Evolutionary conservation across 1,284 basidiomycete genomes (phyloP).

Genomic region (Sporisorium scitamineum): DNA sequence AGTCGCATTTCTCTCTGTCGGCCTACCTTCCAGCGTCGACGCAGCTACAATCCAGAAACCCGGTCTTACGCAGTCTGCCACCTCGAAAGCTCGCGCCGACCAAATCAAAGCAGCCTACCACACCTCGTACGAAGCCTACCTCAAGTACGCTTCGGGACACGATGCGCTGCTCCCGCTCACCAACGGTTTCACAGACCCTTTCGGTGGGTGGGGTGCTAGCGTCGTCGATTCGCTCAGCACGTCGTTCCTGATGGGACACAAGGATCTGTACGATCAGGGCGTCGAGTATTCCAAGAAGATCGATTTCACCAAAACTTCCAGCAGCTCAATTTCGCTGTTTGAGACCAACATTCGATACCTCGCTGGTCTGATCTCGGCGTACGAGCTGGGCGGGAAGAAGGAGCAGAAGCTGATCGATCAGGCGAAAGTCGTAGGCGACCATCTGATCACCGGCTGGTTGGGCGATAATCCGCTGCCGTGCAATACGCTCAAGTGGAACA

Average conservation of each 20-base stretch:
- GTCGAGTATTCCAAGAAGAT: conserved; percentile 40
- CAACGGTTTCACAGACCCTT: conserved; percentile 37
- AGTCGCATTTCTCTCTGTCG: conserved; percentile 18
- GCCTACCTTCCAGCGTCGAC: not conserved
- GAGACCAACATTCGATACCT: conserved; percentile 66
- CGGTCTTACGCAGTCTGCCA: conserved; percentile 23
- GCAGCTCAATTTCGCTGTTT: conserved; percentile 50
- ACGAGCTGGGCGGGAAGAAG: conserved; percentile 59
- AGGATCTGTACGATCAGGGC: conserved; percentile 45
- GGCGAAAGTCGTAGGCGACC: conserved; percentile 55
- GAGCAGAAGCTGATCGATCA: conserved; percentile 55
- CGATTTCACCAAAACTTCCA: conserved; percentile 52
- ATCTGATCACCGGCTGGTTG: conserved; percentile 59
- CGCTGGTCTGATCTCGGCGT: conserved; percentile 59
- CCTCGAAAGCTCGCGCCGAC: conserved; percentile 40
- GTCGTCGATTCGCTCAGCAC: conserved; percentile 61
- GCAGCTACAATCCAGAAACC: conserved; percentile 38
- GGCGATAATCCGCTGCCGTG: conserved; percentile 55
- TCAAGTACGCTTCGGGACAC: conserved; percentile 47
- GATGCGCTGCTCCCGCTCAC: conserved; percentile 53
- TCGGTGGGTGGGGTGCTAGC: conserved; percentile 64
- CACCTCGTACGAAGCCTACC: conserved; percentile 49
- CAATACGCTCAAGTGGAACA: conserved; percentile 60
- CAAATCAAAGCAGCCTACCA: conserved; percentile 51
- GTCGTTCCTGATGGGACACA: conserved; percentile 58